Conservation (phyloP, 2,329 filamentous ascomycete genomes). For the Davidsoniella neocaledoniae region DNA sequence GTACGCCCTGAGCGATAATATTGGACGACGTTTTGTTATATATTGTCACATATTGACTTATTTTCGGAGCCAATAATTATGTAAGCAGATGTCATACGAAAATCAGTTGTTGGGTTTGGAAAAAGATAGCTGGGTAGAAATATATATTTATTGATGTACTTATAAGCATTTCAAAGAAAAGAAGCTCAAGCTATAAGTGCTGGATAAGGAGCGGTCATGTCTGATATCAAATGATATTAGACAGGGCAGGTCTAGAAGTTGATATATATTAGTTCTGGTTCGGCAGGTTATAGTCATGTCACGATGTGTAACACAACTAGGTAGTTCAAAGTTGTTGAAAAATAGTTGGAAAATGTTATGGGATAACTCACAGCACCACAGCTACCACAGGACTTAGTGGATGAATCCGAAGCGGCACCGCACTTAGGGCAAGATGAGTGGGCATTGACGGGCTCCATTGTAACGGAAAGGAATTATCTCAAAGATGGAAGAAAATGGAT, state of each 20-base stretch:
- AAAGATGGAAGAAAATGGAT: neutral
- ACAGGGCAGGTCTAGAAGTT: constrained; percentile 6
- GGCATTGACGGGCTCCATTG: constrained; percentile 21
- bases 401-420: constrained; percentile 27
- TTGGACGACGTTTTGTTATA: too few species aligned
- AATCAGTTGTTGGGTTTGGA: too few species aligned
- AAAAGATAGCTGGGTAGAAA: too few species aligned
- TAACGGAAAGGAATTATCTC: neutral
- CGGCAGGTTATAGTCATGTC: neutral
- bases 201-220: neutral
- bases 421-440: constrained; percentile 39
- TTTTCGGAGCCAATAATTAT: too few species aligned
- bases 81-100: too few species aligned
- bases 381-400: constrained; percentile 34
- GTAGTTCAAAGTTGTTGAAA: neutral
- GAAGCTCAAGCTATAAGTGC: too few species aligned
- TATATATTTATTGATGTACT: too few species aligned
- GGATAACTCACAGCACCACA: constrained; percentile 38
- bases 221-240: neutral
- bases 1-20: too few species aligned
- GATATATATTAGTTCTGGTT: neutral
- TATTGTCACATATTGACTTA: too few species aligned
- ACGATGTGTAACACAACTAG: neutral
- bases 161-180: too few species aligned
- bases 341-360: neutral